Percentiles rank a stretch among this genome's conserved stretches.
phyloP scores from a whole-genome alignment of 2,329 filamentous ascomycete species.

The Acrocalymma vagum region DNA sequence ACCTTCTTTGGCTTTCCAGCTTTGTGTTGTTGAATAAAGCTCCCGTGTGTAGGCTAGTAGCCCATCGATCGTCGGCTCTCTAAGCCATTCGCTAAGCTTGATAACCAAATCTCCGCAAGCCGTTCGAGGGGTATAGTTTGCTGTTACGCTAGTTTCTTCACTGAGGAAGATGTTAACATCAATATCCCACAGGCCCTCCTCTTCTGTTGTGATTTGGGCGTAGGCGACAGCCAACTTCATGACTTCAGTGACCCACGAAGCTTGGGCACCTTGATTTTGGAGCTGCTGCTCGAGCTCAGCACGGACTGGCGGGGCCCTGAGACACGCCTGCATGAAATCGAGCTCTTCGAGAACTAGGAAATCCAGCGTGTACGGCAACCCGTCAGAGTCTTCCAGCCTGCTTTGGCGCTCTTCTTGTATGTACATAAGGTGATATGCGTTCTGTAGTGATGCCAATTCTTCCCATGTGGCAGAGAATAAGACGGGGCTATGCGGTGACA shows the following conservation, averaged over 20 bases:
- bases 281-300: conserved; percentile 87
- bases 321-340: conserved; percentile 90
- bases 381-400: conserved; percentile 87
- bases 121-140: conserved; percentile 94
- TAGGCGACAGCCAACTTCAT: conserved; percentile 87
- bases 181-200: conserved; percentile 95
- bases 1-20: conserved; percentile 78
- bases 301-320: conserved; percentile 87
- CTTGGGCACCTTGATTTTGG: conserved; percentile 60
- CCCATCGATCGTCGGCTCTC: conserved; percentile 77
- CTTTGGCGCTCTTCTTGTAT: conserved; percentile 87
- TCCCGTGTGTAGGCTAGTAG: conserved; percentile 79
- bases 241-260: conserved; percentile 84
- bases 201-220: conserved; percentile 88
- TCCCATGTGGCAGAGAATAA: conserved; percentile 91
- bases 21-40: conserved; percentile 68
- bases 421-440: conserved; percentile 81
- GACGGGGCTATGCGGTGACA: conserved; percentile 81
- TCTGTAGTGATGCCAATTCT: conserved; percentile 78
- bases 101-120: conserved; percentile 92
- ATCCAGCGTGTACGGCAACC: conserved; percentile 92
- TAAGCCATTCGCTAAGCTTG: conserved; percentile 91
- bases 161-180: conserved; percentile 95
- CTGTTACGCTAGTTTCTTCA: conserved; percentile 92
- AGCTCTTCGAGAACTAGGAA: conserved; percentile 93